Percentiles rank a stretch among this genome's conserved stretches.
Conservation (phyloP, 1,284 basidiomycete genomes). For the Mycena sp. region DNA sequence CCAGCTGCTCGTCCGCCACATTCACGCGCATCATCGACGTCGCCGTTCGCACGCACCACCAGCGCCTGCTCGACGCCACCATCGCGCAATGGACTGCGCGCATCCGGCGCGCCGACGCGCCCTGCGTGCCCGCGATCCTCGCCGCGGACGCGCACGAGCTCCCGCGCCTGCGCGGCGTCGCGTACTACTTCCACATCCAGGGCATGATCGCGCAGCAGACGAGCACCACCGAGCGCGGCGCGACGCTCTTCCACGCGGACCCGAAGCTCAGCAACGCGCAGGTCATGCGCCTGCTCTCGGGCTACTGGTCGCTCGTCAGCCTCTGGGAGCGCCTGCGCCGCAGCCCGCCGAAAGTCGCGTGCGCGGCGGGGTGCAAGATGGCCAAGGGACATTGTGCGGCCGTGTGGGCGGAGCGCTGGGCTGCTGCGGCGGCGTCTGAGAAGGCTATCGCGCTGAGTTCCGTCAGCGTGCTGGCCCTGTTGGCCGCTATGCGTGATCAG, state of each 20-base stretch:
- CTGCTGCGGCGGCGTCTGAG: constrained; percentile 39
- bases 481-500: constrained; percentile 41
- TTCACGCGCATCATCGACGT: constrained; percentile 41
- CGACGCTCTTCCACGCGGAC: constrained; percentile 43
- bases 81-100: constrained; percentile 42
- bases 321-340: constrained; percentile 45
- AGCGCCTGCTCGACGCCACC: constrained; percentile 34
- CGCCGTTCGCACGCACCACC: constrained; percentile 32
- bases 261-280: constrained; percentile 46
- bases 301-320: constrained; percentile 45
- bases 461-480: constrained; percentile 42
- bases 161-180: constrained; percentile 37
- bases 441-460: constrained; percentile 40
- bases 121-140: constrained; percentile 47
- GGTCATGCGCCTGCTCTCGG: constrained; percentile 44
- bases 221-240: constrained; percentile 34
- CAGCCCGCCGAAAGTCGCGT: constrained; percentile 37
- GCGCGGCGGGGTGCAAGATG: constrained; percentile 32
- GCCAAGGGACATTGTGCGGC: constrained; percentile 35
- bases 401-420: constrained; percentile 45
- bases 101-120: constrained; percentile 38
- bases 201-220: constrained; percentile 41
- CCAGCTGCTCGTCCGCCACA: constrained; percentile 43
- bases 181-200: constrained; percentile 46
- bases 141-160: constrained; percentile 41